These are phyloP conservation scores for Desmodesmus armatus DNA, from an alignment of 139 green algal species.

Conservation along the genomic window DNA sequence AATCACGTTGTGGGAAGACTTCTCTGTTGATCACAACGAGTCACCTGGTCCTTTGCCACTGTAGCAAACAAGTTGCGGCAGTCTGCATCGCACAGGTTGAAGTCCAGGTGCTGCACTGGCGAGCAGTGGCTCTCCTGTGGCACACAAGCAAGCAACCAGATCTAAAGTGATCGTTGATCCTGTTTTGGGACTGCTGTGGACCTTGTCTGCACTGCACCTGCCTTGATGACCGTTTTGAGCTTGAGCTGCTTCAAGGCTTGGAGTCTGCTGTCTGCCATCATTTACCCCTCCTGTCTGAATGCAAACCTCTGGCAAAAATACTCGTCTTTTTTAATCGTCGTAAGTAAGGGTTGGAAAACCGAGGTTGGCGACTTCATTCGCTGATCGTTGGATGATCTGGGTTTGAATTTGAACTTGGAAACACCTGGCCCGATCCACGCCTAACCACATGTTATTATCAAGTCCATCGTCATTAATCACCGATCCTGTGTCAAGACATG, in stretches of 20 bases:
- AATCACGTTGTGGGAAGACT: background rate
- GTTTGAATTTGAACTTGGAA: too few relatives aligned
- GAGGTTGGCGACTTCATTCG: too few relatives aligned
- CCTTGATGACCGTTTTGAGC: conserved; percentile 76
- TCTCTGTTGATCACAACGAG: background rate
- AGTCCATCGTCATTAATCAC: too few relatives aligned
- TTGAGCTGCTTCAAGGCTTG: conserved; percentile 59
- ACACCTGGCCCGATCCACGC: too few relatives aligned
- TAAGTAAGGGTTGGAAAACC: too few relatives aligned
- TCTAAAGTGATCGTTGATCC: background rate
- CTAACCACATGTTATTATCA: too few relatives aligned
- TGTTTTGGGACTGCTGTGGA: background rate
- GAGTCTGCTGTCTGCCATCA: conserved; percentile 32
- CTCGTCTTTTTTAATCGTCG: too few relatives aligned
- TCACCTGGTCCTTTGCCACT: conserved; percentile 67
- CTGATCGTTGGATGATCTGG: too few relatives aligned
- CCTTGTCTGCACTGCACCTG: background rate
- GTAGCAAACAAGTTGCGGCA: conserved; percentile 68
- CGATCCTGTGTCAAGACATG: too few relatives aligned
- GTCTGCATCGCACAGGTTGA: conserved; percentile 51
- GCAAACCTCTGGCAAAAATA: too few relatives aligned
- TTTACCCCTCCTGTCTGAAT: too few relatives aligned
- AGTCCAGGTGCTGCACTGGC: conserved; percentile 50
- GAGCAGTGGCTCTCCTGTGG: conserved; percentile 69
- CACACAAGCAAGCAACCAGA: background rate